Evolutionary conservation across 2,329 filamentous ascomycete species (phyloP).

Genomic region (Emergomyces africanus): DNA sequence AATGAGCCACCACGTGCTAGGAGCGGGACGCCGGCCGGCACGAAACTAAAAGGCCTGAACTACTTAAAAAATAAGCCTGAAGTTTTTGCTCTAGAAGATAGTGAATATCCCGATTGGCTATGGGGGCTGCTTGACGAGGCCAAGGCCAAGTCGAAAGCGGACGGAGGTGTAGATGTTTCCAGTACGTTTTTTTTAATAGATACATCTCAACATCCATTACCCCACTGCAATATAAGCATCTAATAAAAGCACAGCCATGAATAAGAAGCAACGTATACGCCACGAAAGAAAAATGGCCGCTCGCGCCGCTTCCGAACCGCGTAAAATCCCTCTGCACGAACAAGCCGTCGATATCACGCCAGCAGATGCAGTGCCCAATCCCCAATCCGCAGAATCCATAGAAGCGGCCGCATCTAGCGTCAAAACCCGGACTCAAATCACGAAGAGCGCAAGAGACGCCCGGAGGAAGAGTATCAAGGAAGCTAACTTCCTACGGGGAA

Average conservation of each 20-base stretch:
- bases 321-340: slow-evolving; percentile 33
- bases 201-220: not conserved
- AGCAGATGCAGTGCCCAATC: slow-evolving; percentile 15
- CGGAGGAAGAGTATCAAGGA: slow-evolving; percentile 35
- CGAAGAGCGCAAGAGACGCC: slow-evolving; percentile 31
- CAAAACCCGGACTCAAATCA: slow-evolving; percentile 29
- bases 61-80: slow-evolving; percentile 37
- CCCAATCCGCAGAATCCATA: slow-evolving; percentile 14
- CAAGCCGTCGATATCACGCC: slow-evolving; percentile 34
- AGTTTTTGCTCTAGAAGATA: slow-evolving; percentile 32
- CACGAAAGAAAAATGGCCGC: slow-evolving; percentile 36
- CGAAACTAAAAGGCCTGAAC: slow-evolving; percentile 30
- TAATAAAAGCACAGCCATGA: slow-evolving; percentile 23
- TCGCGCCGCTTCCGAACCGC: slow-evolving; percentile 25
- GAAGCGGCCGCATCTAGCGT: slow-evolving; percentile 24
- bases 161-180: slow-evolving; percentile 23
- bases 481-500: slow-evolving; percentile 35
- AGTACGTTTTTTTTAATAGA: slow-evolving; percentile 9
- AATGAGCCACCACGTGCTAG: slow-evolving; percentile 12
- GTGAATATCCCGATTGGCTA: slow-evolving; percentile 37
- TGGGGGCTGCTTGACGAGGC: slow-evolving; percentile 31
- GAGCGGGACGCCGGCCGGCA: slow-evolving; percentile 29
- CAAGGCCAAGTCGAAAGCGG: slow-evolving; percentile 17
- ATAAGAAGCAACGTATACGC: slow-evolving; percentile 35
- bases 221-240: not conserved